A percentile compares a stretch with the other conserved stretches of the same genome.
Conservation (phyloP, 2,329 filamentous ascomycete genomes). For the Aureobasidium sp. region DNA sequence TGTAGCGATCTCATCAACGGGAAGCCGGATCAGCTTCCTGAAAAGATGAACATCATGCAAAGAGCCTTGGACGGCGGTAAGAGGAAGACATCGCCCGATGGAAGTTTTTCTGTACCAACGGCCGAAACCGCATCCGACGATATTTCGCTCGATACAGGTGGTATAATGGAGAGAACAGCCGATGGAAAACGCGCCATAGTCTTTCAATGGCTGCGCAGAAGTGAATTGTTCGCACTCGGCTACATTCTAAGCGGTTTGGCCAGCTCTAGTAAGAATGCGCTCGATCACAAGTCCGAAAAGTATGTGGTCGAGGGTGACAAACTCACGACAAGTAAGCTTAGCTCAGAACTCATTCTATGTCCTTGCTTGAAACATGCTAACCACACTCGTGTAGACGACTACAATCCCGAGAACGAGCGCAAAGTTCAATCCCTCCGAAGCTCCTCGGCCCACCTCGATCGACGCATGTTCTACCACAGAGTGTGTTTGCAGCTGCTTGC, state of each 20-base stretch:
- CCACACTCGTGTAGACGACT: background rate
- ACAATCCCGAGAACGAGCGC: slow-evolving; percentile 3
- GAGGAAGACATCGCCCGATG: slow-evolving; percentile 26
- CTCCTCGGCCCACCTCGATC: slow-evolving; percentile 43
- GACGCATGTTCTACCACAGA: slow-evolving; percentile 57
- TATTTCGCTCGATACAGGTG: slow-evolving; percentile 33
- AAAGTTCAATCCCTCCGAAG: slow-evolving; percentile 18
- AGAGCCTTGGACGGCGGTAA: slow-evolving; percentile 46
- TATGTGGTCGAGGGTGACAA: slow-evolving; percentile 51
- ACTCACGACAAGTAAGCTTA: slow-evolving; percentile 34
- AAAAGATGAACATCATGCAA: slow-evolving; percentile 57
- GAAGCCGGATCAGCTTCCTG: slow-evolving; percentile 44
- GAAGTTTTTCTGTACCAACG: slow-evolving; percentile 33
- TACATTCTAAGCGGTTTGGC: slow-evolving; percentile 51
- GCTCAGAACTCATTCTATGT: background rate
- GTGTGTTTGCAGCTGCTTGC: slow-evolving; percentile 64
- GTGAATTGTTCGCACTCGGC: slow-evolving; percentile 51
- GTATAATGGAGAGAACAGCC: slow-evolving; percentile 31
- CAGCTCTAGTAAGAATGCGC: slow-evolving; percentile 46
- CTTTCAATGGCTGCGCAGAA: slow-evolving; percentile 52
- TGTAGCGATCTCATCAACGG: slow-evolving; percentile 59
- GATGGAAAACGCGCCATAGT: slow-evolving; percentile 36
- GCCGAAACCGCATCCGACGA: slow-evolving; percentile 26
- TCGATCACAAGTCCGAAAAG: slow-evolving; percentile 45
- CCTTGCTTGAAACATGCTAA: background rate